phyloP scores from a whole-genome alignment of 1,284 basidiomycete genomes.

The Laetiporus sulphureus region DNA sequence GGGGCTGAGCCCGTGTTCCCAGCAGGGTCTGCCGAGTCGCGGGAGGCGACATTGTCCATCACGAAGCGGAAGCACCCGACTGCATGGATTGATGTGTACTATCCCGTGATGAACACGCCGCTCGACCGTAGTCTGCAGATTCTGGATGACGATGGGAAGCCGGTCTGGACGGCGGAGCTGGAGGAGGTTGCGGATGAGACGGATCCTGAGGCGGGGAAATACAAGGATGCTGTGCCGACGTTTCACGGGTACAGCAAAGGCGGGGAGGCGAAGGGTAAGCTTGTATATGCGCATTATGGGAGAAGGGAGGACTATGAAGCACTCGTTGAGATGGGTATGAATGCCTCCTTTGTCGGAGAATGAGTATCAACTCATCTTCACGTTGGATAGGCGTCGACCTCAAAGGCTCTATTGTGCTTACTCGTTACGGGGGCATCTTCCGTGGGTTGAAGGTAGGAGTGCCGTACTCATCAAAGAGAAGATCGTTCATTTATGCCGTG shows the following conservation, averaged over 20 bases:
- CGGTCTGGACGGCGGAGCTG: conserved; percentile 62
- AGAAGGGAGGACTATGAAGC: conserved; percentile 44
- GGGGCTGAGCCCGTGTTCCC: conserved; percentile 48
- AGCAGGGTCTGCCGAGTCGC: conserved; percentile 61
- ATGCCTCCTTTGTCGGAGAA: not conserved
- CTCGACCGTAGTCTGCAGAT: conserved; percentile 59
- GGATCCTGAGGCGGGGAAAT: conserved; percentile 58
- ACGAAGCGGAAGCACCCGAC: conserved; percentile 40
- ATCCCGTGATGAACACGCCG: conserved; percentile 77
- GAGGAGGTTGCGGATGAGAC: conserved; percentile 58
- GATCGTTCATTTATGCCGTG: too few relatives aligned
- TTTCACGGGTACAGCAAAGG: conserved; percentile 66
- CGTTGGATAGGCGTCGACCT: conserved; percentile 52
- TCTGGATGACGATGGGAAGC: conserved; percentile 43
- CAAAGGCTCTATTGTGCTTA: conserved; percentile 73
- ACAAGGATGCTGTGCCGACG: conserved; percentile 51
- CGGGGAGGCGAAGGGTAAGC: conserved; percentile 57
- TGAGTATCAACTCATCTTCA: not conserved
- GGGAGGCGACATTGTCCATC: conserved; percentile 54
- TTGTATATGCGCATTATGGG: conserved; percentile 83
- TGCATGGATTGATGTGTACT: conserved; percentile 81
- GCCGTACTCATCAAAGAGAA: too few relatives aligned
- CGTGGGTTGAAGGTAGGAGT: conserved; percentile 71
- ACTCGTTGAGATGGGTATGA: conserved; percentile 21
- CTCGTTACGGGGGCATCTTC: conserved; percentile 76